A percentile compares a stretch with the other conserved stretches of the same genome.
Conservation (phyloP, 1,284 basidiomycete genomes). For the Apiotrichum domesticum region DNA sequence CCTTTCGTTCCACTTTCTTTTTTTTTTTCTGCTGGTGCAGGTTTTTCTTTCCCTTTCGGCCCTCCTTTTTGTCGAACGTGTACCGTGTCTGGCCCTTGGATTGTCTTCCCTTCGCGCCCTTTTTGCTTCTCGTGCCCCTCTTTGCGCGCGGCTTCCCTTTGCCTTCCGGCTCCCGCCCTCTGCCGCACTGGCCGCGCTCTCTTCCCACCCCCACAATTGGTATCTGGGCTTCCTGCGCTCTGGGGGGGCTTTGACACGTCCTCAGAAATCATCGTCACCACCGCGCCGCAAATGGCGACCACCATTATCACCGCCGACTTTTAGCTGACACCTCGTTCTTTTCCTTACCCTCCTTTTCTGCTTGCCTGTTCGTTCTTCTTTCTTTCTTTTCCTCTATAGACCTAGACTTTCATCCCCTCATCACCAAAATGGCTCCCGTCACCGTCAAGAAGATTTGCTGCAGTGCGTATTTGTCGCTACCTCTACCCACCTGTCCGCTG, state of each 20-base stretch:
- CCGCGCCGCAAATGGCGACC: too few species aligned
- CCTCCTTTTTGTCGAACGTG: background rate
- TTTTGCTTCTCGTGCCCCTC: background rate
- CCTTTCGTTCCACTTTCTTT: background rate
- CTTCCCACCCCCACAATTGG: too few species aligned
- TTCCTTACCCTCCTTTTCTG: background rate
- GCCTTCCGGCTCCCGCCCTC: background rate
- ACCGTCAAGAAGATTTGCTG: constrained; percentile 82
- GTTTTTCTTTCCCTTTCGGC: background rate
- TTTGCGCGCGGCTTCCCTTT: background rate
- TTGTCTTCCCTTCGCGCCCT: background rate
- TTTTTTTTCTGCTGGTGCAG: background rate
- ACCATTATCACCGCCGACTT: too few species aligned
- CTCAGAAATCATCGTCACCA: too few species aligned
- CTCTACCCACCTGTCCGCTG: background rate
- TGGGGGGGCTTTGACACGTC: too few species aligned
- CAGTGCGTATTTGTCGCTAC: constrained; percentile 55
- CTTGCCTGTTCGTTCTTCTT: background rate
- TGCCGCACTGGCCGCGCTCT: background rate
- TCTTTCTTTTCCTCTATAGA: constrained; percentile 1
- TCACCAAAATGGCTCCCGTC: constrained; percentile 48
- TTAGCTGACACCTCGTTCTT: too few species aligned
- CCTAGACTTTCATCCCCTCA: too few species aligned
- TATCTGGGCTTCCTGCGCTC: too few species aligned
- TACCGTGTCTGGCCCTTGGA: too few species aligned